phyloP scores from a whole-genome alignment of 2,329 filamentous ascomycete genomes.

The Pezizomycotina sp. region DNA sequence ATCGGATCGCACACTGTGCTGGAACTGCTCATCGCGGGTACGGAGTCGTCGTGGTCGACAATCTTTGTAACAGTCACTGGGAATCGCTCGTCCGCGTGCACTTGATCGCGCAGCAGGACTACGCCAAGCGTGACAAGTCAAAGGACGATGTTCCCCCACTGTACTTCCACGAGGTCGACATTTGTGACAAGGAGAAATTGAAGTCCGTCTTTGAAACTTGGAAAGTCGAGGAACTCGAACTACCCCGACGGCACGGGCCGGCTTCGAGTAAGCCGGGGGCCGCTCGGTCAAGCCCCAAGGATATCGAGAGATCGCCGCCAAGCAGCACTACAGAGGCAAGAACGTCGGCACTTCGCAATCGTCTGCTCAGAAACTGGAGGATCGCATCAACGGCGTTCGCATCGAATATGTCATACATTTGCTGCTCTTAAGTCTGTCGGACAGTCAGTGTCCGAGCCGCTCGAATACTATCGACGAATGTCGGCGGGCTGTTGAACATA shows the following conservation, averaged over 20 bases:
- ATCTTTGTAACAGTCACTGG: constrained; percentile 33
- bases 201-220: constrained; percentile 22
- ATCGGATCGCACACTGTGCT: constrained; percentile 41
- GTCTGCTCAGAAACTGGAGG: constrained; percentile 27
- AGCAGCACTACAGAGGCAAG: constrained; percentile 27
- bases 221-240: constrained; percentile 3
- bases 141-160: constrained; percentile 21
- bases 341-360: constrained; percentile 32
- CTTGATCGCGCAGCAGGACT: constrained; percentile 20
- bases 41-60: constrained; percentile 37
- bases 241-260: too few species aligned
- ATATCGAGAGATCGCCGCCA: constrained; percentile 28
- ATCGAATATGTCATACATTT: constrained; percentile 51
- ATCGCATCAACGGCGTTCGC: constrained; percentile 31
- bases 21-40: constrained; percentile 38
- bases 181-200: constrained; percentile 22
- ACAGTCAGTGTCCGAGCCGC: constrained; percentile 43
- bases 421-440: constrained; percentile 50
- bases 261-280: too few species aligned
- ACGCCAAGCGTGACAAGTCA: constrained; percentile 6
- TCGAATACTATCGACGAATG: constrained; percentile 55
- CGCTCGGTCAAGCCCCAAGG: constrained; percentile 28
- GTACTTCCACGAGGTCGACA: constrained; percentile 25
- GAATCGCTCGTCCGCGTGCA: constrained; percentile 21
- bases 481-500: constrained; percentile 45